phyloP scores from a whole-genome alignment of 768 basidiomycete genomes.

The Thelephora aurantiotincta region DNA sequence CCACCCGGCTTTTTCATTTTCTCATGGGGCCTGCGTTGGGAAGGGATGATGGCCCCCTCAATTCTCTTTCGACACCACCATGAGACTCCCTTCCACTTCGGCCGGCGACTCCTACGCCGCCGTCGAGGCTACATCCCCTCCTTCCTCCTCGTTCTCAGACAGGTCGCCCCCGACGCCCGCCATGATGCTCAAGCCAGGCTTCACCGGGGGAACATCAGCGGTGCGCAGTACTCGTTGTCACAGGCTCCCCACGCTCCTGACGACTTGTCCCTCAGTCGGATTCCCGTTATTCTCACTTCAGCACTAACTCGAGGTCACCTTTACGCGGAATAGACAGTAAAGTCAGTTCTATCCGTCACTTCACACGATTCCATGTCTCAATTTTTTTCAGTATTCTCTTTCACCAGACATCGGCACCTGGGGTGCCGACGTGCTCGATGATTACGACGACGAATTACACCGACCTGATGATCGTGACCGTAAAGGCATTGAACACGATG shows the following conservation, averaged over 20 bases:
- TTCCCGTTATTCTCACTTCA: not conserved
- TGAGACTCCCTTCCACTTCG: no score
- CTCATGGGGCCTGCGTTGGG: no score
- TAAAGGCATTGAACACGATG: constrained; percentile 19
- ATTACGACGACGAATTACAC: constrained; percentile 24
- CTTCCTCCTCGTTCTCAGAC: not conserved
- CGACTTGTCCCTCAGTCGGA: not conserved
- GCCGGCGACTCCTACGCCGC: no score
- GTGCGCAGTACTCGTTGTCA: not conserved
- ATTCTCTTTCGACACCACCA: no score
- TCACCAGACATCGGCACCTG: constrained; percentile 23
- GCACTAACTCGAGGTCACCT: not conserved
- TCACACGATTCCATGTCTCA: not conserved
- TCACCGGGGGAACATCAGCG: not conserved
- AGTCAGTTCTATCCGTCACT: not conserved
- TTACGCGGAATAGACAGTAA: not conserved
- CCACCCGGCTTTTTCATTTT: no score
- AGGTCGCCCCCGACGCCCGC: not conserved
- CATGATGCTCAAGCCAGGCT: not conserved
- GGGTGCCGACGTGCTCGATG: constrained; percentile 15
- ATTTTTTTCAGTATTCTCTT: constrained; percentile 19
- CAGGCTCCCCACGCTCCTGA: not conserved
- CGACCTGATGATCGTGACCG: constrained; percentile 14
- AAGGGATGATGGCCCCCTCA: no score
- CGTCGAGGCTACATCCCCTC: no score